A percentile compares a stretch with the other conserved stretches of the same genome.
phyloP scores from a whole-genome alignment of 2,329 filamentous ascomycete species.

The Neofusicoccum parvum region DNA sequence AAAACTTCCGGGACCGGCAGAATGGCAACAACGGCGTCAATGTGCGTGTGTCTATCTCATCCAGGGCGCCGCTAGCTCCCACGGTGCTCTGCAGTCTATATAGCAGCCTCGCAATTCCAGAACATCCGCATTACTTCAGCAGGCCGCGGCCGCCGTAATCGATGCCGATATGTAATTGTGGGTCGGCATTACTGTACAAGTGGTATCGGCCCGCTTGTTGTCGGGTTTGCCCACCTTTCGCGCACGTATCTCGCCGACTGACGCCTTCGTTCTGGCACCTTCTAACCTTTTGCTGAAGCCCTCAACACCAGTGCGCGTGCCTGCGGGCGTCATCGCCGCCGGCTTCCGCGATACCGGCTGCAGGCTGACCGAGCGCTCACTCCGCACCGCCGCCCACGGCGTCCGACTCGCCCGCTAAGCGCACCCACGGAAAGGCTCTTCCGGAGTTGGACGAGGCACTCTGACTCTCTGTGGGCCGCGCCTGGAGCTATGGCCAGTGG shows the following conservation, averaged over 20 bases:
- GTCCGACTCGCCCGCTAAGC: background rate
- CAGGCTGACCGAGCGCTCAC: slow-evolving; percentile 12
- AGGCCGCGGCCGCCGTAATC: slow-evolving; percentile 9
- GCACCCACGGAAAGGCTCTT: slow-evolving; percentile 14
- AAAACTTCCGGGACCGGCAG: slow-evolving; percentile 8
- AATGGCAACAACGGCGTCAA: slow-evolving; percentile 12
- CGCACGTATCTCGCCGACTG: slow-evolving; percentile 8
- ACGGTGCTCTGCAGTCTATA: slow-evolving; percentile 7
- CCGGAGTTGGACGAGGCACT: slow-evolving; percentile 11
- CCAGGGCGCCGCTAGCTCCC: background rate
- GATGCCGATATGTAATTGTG: slow-evolving; percentile 19
- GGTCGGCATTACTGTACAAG: slow-evolving; percentile 14
- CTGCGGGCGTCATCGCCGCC: background rate
- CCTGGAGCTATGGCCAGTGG: slow-evolving; percentile 21
- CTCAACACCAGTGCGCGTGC: background rate
- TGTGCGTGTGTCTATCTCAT: background rate
- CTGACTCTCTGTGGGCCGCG: slow-evolving; percentile 5
- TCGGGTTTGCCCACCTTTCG: slow-evolving; percentile 18
- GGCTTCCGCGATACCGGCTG: slow-evolving; percentile 2
- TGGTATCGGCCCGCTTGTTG: slow-evolving; percentile 19
- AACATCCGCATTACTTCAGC: slow-evolving; percentile 23
- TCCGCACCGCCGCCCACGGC: background rate
- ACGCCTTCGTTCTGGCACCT: slow-evolving; percentile 10
- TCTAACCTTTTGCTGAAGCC: background rate
- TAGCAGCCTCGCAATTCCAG: slow-evolving; percentile 11